Evolutionary conservation across 345 rosid genomes (phyloP).

Genomic region (Citrus reticulata): DNA sequence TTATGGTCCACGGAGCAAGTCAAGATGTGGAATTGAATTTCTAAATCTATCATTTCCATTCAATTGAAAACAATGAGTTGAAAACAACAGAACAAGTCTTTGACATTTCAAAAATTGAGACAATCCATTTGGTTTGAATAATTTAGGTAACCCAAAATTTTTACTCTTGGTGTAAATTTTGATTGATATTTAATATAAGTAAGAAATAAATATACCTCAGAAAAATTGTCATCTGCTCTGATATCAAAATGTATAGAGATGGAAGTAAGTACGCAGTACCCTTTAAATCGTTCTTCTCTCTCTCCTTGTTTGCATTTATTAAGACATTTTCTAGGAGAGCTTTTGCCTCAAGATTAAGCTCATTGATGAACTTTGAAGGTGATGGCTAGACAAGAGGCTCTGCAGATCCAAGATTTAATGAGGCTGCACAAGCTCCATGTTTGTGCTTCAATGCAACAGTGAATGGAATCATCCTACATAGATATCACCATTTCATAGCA

Average conservation of each 20-base stretch:
- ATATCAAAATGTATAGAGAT: conserved; percentile 60
- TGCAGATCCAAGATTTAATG: conserved; percentile 72
- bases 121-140: not conserved
- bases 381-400: conserved; percentile 98
- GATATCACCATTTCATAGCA: not conserved
- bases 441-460: conserved; percentile 43
- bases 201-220: conserved; percentile 28
- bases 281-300: conserved; percentile 79
- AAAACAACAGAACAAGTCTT: not conserved
- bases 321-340: conserved; percentile 70
- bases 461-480: conserved; percentile 80
- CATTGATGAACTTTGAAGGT: conserved; percentile 91
- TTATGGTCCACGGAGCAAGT: not conserved
- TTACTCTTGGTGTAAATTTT: not conserved
- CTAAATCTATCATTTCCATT: not conserved
- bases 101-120: not conserved
- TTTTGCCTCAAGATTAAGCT: conserved; percentile 82
- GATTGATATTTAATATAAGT: not conserved
- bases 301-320: conserved; percentile 81
- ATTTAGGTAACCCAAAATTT: not conserved
- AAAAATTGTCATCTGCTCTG: conserved; percentile 17
- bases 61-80: not conserved
- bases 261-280: conserved; percentile 49
- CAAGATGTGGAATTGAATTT: not conserved
- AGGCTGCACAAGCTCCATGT: no score